Evolutionary conservation across 495 filamentous ascomycete genomes (phyloP), one percentile per base, ranked within the genome.

Genomic region (Entonaema liquescens): DNA sequence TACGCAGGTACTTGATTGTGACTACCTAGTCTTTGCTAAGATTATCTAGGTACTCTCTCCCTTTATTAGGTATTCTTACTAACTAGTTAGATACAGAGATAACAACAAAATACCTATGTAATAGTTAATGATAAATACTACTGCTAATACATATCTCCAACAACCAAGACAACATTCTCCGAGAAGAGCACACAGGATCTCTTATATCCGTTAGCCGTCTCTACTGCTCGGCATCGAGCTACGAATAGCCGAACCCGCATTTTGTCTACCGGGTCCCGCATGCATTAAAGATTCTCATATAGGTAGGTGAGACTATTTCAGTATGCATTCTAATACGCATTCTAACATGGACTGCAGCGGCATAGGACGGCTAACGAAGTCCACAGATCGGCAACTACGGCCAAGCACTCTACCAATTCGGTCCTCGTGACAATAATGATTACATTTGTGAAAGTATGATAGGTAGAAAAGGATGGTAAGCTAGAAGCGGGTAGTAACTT

Each of bases 381-480:
- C n/a, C 26, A 38, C 5, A 58, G 58, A 61, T 62, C 68, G 50
- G 68, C 53, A 66, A 21, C 35, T 62, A 40, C 21, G 9, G 29
- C 29, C 35, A 25, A 44, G 23, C 26, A n/a, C 54, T 36, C n/a
- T 38, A 54, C 31, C 36, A 54, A 52, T 53, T 28, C 8, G 2
- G 23, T 42, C 60, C 59, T 59, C 44, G 67, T 69, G 67, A 69
- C 60, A 38, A 13, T n/a, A 17, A 19, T 11, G 49, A 58, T 71
- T 61, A 71, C 57, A 66, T 71, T 59, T 40, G 57, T 60, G 23
- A 25, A 52, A 33, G 50, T 58, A 25, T 66, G 55, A 63, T 70
- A 59, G 67, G 67, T 64, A 62, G 63, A 5, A 50, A 42, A n/a
- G 17, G 19, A 40, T 29, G 54, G 25, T 38, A 47, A 40, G 50